These are phyloP conservation scores for Wickerhamiella nectarea DNA, from an alignment of 805 yeast species.

Conservation along the genomic window DNA sequence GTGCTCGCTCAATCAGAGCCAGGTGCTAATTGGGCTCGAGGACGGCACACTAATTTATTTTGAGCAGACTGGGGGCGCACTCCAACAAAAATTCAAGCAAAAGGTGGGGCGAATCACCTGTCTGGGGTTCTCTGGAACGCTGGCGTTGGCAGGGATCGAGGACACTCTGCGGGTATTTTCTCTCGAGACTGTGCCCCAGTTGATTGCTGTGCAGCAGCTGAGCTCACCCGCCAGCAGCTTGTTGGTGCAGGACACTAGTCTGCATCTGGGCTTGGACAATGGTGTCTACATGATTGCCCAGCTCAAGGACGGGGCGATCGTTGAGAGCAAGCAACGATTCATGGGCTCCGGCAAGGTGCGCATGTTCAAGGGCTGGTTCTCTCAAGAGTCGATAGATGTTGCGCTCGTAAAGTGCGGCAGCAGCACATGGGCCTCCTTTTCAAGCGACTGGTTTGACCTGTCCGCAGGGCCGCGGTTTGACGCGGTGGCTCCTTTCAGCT, in stretches of 20 bases:
- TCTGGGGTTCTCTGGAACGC: neutral
- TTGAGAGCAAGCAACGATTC: neutral
- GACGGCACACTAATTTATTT: slow-evolving; percentile 69
- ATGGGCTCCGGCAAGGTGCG: neutral
- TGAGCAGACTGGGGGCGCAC: slow-evolving; percentile 56
- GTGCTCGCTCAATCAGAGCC: slow-evolving; percentile 53
- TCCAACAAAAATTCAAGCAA: slow-evolving; percentile 53
- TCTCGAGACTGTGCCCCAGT: slow-evolving; percentile 45
- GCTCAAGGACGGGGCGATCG: neutral
- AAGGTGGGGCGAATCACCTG: slow-evolving; percentile 33
- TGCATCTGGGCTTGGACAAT: slow-evolving; percentile 71
- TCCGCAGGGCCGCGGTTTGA: neutral
- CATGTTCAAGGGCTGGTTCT: neutral
- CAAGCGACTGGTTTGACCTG: neutral
- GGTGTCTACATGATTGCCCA: slow-evolving; percentile 51
- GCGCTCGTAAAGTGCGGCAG: neutral
- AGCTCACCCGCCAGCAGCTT: slow-evolving; percentile 36
- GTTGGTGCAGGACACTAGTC: slow-evolving; percentile 26
- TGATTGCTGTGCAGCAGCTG: slow-evolving; percentile 51
- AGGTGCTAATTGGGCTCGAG: slow-evolving; percentile 57
- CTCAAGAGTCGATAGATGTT: neutral
- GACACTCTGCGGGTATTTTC: slow-evolving; percentile 56
- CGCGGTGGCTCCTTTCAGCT: neutral
- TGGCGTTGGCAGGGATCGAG: slow-evolving; percentile 63
- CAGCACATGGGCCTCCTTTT: neutral